Percentiles rank a stretch among this genome's conserved stretches.
These are phyloP conservation scores for Monosporozyma servazzii DNA, from an alignment of 805 yeast species.

Conservation along the genomic window DNA sequence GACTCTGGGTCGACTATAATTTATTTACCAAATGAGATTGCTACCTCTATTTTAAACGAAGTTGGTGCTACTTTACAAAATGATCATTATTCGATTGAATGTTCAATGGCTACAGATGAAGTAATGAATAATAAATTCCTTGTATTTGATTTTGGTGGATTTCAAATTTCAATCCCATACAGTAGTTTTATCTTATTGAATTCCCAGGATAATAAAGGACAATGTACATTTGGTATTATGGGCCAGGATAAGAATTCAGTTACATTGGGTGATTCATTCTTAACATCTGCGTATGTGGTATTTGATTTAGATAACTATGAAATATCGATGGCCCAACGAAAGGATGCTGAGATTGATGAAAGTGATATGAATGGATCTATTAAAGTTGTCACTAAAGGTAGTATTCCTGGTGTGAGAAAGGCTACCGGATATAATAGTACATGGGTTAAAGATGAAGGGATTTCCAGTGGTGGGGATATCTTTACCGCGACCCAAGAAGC, in stretches of 20 bases:
- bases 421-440: constrained; percentile 44
- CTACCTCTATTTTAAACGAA: constrained; percentile 23
- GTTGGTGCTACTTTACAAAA: constrained; percentile 38
- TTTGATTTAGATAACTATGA: constrained; percentile 51
- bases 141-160: constrained; percentile 51
- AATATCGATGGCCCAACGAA: constrained; percentile 48
- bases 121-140: constrained; percentile 18
- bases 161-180: constrained; percentile 42
- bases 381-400: constrained; percentile 10
- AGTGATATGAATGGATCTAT: constrained; percentile 17
- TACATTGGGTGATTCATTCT: constrained; percentile 48
- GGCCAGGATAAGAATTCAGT: constrained; percentile 20
- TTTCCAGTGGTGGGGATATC: constrained; percentile 25
- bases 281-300: constrained; percentile 53
- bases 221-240: constrained; percentile 39
- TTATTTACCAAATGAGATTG: constrained; percentile 37
- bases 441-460: constrained; percentile 25
- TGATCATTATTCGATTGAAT: constrained; percentile 41
- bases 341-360: constrained; percentile 11
- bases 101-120: constrained; percentile 30
- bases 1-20: constrained; percentile 50
- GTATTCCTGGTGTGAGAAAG: constrained; percentile 40
- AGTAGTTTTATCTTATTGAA: constrained; percentile 21
- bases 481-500: constrained; percentile 11
- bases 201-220: constrained; percentile 13